phyloP scores from a whole-genome alignment of 2,329 filamentous ascomycete species.

The Bisporella sp. region DNA sequence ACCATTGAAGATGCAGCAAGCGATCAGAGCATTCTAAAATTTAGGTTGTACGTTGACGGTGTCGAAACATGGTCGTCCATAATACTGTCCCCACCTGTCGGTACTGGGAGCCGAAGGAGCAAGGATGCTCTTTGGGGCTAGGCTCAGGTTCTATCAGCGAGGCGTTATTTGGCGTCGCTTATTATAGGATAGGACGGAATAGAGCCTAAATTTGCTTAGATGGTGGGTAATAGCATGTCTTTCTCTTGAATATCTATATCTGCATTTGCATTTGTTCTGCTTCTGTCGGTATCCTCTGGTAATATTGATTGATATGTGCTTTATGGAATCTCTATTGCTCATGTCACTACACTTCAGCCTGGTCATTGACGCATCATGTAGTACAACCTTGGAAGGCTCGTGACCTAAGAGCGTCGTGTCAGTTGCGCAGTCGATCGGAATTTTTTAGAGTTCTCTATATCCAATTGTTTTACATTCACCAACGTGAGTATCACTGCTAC shows the following conservation, averaged over 20 bases:
- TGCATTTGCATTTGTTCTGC: neutral
- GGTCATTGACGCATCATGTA: too few species aligned
- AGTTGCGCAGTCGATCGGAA: too few species aligned
- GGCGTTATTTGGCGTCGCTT: neutral
- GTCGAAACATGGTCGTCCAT: constrained; percentile 66
- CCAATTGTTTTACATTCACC: too few species aligned
- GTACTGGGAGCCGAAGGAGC: constrained; percentile 17
- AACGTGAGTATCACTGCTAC: too few species aligned
- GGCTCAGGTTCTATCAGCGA: neutral
- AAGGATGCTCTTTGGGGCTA: constrained; percentile 27
- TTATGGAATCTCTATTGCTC: too few species aligned
- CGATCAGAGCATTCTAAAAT: constrained; percentile 68
- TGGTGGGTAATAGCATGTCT: neutral
- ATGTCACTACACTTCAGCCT: too few species aligned
- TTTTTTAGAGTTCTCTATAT: too few species aligned
- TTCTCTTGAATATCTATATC: neutral
- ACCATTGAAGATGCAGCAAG: constrained; percentile 65
- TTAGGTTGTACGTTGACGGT: constrained; percentile 77
- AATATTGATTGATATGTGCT: too few species aligned
- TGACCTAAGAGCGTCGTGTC: too few species aligned
- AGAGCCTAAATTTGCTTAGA: neutral
- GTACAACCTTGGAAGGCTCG: too few species aligned
- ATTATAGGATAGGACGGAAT: neutral
- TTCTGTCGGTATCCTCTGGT: too few species aligned
- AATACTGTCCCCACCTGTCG: constrained; percentile 38